Evolutionary conservation across 371 early-diverging fungal species (phyloP).

Genomic region (Mortierella sp.): DNA sequence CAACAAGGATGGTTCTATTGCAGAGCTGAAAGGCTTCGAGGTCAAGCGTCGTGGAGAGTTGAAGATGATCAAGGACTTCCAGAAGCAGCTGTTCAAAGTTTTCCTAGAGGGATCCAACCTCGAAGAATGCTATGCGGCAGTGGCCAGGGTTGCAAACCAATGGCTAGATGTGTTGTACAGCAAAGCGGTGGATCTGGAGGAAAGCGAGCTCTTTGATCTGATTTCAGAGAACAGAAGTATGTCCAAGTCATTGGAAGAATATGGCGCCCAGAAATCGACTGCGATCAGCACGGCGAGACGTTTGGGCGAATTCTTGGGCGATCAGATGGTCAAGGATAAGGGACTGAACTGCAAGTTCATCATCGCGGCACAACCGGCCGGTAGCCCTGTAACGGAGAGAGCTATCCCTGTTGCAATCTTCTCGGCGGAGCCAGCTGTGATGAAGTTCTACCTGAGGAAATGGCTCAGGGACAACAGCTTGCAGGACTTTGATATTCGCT

Average conservation of each 20-base stretch:
- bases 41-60: constrained; percentile 99
- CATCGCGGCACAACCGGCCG: constrained; percentile 89
- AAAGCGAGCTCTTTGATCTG: constrained; percentile 95
- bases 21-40: constrained; percentile 99
- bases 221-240: constrained; percentile 99
- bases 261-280: constrained; percentile 95
- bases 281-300: constrained; percentile 96
- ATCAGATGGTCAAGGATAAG: constrained; percentile 97
- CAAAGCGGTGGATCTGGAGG: constrained; percentile 85
- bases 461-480: constrained; percentile 91
- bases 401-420: constrained; percentile 98
- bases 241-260: constrained; percentile 95
- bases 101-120: constrained; percentile 92
- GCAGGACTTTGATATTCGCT: constrained; percentile 84
- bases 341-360: constrained; percentile 98
- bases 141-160: constrained; percentile 91
- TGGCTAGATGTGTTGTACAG: constrained; percentile 97
- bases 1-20: constrained; percentile 94
- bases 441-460: constrained; percentile 88
- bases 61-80: constrained; percentile 98
- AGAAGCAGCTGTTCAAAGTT: constrained; percentile 93
- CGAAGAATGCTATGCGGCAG: constrained; percentile 92
- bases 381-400: constrained; percentile 93
- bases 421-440: constrained; percentile 82
- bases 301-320: constrained; percentile 98